A percentile compares a stretch with the other conserved stretches of the same genome.
Conservation (phyloP, 768 basidiomycete species). For the Austroboletus eburneus region DNA sequence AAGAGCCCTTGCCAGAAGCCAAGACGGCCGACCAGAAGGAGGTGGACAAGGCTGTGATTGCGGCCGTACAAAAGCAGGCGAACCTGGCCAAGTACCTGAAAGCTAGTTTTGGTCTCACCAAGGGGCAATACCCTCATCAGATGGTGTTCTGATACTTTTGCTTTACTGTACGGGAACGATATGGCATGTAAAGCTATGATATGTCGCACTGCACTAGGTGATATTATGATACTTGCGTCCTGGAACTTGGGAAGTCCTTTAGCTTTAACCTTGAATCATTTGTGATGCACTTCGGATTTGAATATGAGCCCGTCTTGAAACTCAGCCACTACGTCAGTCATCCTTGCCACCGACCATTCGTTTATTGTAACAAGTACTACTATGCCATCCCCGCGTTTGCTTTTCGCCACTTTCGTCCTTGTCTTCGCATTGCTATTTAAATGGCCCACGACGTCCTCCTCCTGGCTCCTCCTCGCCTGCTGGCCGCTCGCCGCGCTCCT, state of each 20-base stretch:
- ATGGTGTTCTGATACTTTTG: slow-evolving; percentile 67
- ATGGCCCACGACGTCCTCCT: slow-evolving; percentile 24
- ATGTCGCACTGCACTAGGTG: slow-evolving; percentile 19
- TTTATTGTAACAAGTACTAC: no score
- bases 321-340: no score
- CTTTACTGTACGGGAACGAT: slow-evolving; percentile 12
- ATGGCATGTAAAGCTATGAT: slow-evolving; percentile 24
- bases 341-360: slow-evolving; percentile 4
- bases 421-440: slow-evolving; percentile 10
- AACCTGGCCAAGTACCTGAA: slow-evolving; percentile 91
- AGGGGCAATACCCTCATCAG: slow-evolving; percentile 96
- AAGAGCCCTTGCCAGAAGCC: slow-evolving; percentile 80
- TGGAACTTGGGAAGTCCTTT: no score
- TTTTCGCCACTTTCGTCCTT: slow-evolving; percentile 12
- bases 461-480: slow-evolving; percentile 40
- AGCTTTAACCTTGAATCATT: slow-evolving; percentile 14
- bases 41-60: slow-evolving; percentile 73
- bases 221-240: slow-evolving; percentile 8
- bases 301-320: neutral
- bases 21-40: slow-evolving; percentile 91
- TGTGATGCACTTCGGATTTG: slow-evolving; percentile 1
- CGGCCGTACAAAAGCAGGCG: slow-evolving; percentile 86
- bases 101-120: slow-evolving; percentile 89
- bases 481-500: slow-evolving; percentile 51
- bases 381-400: slow-evolving; percentile 10